A percentile compares a stretch with the other conserved stretches of the same genome.
Evolutionary conservation across 768 basidiomycete species (phyloP).

Genomic region (Termitomyces sp.): DNA sequence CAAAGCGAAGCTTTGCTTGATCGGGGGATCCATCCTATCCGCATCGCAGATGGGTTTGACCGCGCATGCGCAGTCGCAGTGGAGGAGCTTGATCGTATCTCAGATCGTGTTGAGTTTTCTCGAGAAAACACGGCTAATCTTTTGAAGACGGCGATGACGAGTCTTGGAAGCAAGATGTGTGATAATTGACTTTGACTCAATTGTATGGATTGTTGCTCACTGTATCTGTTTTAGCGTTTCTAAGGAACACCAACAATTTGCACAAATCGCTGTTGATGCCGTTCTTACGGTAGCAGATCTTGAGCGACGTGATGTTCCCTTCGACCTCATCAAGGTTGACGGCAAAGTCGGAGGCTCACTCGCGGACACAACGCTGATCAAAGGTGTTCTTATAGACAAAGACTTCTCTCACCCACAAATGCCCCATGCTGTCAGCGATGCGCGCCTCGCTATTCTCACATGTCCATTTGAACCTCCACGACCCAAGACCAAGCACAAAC

Average conservation of each 20-base stretch:
- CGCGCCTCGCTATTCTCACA: constrained; percentile 92
- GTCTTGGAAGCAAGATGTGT: constrained; percentile 96
- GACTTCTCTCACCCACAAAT: constrained; percentile 99
- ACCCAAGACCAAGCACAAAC: constrained; percentile 98
- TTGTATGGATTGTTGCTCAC: background rate
- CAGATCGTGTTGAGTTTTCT: constrained; percentile 85
- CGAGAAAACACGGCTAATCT: constrained; percentile 79
- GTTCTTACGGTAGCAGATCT: constrained; percentile 94
- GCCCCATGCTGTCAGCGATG: constrained; percentile 84
- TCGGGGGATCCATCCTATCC: constrained; percentile 97
- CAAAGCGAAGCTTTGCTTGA: constrained; percentile 96
- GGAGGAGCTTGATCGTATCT: constrained; percentile 83
- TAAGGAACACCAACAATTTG: constrained; percentile 92
- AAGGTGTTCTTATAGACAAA: constrained; percentile 98
- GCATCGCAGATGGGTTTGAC: constrained; percentile 98
- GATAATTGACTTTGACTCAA: constrained; percentile 17
- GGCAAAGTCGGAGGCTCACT: constrained; percentile 98
- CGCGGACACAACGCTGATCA: constrained; percentile 91
- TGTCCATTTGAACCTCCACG: constrained; percentile 99
- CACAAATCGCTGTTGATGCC: constrained; percentile 96
- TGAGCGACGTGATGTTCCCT: constrained; percentile 89
- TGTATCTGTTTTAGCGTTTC: constrained; percentile 64
- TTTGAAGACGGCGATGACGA: constrained; percentile 92
- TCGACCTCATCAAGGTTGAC: constrained; percentile 98
- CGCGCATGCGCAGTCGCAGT: constrained; percentile 89